Base-by-base conservation (phyloP, 73 alveolate species). In the Uronychia binucleata region DNA sequence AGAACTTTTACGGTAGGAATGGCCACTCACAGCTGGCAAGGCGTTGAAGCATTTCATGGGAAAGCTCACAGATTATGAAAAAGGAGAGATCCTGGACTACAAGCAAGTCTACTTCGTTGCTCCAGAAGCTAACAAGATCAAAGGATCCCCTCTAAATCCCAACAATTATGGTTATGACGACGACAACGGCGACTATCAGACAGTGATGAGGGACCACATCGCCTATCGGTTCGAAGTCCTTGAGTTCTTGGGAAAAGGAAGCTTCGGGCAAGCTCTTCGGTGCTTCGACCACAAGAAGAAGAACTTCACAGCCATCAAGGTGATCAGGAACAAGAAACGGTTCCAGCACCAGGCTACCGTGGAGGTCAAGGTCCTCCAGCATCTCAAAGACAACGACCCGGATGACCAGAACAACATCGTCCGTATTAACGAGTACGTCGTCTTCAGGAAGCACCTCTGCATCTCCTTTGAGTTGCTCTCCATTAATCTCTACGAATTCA, bases 401-500 rank as follows among this genome's bases (percentile, higher is more conserved):
- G 93, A 79, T 75, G 93, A 87, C 58, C 86, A 74, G 31, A 88
- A 83, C 58, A 87, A 89, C 84, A 89, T 90, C 75, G 92, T 95
- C 26, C 87, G 91, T 83, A 86, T 95, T 34, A 92, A 93, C 75
- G 92, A 93, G 74, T 59, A 67, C 74, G 77, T 90, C 58, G 86
- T 90, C 0, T 80, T 83, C 60, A 74, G 96, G 57, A 90, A 91
- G 90, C 98, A 95, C 78, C 82, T 88, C 28, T 89, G 96, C 34
- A 89, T 95, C 11, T 91, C 86, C 1, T 95, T 95, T 93, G 98
- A 95, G 81, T 88, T 95, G 58, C 89, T 93, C 28, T 86, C 92
- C 84, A 90, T 83, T 32, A 95, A 95, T 83, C 88, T 95, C 58
- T 95, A 93, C 87, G 98, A 95, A 60, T 93, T 93, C 77, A 86